Percentiles rank a stretch among this genome's conserved stretches.
phyloP scores from a whole-genome alignment of 768 basidiomycete genomes.

The Trametes sanguinea region DNA sequence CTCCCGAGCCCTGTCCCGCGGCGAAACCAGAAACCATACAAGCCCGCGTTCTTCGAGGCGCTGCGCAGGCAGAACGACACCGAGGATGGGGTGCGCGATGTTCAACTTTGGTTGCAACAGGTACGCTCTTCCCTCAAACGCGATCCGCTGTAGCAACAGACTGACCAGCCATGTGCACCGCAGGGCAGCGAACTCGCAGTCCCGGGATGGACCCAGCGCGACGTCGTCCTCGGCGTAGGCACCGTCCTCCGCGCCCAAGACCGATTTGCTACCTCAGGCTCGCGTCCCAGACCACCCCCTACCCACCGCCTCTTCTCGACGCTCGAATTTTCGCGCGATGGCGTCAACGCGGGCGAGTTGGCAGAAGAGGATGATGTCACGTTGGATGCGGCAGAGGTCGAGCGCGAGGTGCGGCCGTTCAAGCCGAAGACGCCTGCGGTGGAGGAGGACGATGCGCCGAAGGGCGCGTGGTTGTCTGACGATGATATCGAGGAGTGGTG shows the following conservation, averaged over 20 bases:
- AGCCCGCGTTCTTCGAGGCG: constrained; percentile 82
- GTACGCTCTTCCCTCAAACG: constrained; percentile 23
- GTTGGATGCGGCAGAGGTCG: constrained; percentile 29
- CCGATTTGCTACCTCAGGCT: neutral
- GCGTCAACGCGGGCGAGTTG: constrained; percentile 18
- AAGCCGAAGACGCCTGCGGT: constrained; percentile 38
- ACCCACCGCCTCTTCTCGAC: constrained; percentile 55
- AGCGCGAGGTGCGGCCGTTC: constrained; percentile 34
- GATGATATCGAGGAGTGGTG: constrained; percentile 41
- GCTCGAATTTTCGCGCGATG: constrained; percentile 43
- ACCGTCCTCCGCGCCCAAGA: constrained; percentile 57
- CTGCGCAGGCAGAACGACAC: constrained; percentile 59
- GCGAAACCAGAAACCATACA: constrained; percentile 78
- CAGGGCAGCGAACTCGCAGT: constrained; percentile 25
- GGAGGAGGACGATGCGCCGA: constrained; percentile 26
- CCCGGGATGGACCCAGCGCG: constrained; percentile 49
- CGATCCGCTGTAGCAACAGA: too few relatives aligned
- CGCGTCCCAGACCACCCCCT: constrained; percentile 8
- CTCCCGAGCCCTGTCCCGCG: constrained; percentile 86
- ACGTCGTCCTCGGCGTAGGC: constrained; percentile 60
- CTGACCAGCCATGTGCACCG: neutral
- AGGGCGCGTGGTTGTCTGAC: constrained; percentile 35
- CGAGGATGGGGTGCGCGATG: constrained; percentile 57
- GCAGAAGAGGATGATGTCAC: constrained; percentile 27
- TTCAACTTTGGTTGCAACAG: constrained; percentile 56